phyloP scores from a whole-genome alignment of 371 early-diverging fungal species.

The Coemansia sp. region DNA sequence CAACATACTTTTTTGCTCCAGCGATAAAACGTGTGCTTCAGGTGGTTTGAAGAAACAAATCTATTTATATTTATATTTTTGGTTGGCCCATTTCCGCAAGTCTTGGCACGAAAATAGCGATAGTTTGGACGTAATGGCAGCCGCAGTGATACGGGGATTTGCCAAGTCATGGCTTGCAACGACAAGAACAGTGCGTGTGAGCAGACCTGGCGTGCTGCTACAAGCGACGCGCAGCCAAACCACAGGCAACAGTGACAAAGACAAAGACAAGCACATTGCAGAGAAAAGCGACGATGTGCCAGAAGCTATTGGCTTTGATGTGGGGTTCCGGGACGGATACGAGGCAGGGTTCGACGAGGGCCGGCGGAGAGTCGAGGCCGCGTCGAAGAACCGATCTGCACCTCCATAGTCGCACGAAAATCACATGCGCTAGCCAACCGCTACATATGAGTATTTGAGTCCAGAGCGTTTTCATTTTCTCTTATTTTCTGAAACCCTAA shows the following conservation, averaged over 20 bases:
- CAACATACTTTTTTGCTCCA: background rate
- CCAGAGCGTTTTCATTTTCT: background rate
- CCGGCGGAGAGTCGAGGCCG: slow-evolving; percentile 14
- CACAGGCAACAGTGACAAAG: background rate
- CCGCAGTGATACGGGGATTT: background rate
- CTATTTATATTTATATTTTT: background rate
- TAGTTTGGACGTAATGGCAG: background rate
- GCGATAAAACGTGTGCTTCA: background rate
- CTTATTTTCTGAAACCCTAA: slow-evolving; percentile 1
- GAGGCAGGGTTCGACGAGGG: slow-evolving; percentile 38
- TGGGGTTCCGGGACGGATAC: slow-evolving; percentile 47
- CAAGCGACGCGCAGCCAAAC: background rate
- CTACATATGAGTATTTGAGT: background rate
- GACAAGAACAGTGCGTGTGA: background rate
- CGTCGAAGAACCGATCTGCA: background rate
- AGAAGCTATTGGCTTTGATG: slow-evolving; percentile 31
- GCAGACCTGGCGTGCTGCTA: background rate
- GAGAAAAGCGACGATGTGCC: background rate
- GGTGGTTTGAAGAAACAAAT: background rate
- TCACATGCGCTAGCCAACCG: background rate
- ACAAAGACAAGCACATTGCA: background rate
- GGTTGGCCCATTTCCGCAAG: slow-evolving; percentile 1
- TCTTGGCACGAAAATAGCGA: background rate
- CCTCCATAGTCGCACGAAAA: background rate
- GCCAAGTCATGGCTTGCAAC: background rate